Evolutionary conservation across 1,284 basidiomycete genomes (phyloP).

Genomic region (Malassezia equina): DNA sequence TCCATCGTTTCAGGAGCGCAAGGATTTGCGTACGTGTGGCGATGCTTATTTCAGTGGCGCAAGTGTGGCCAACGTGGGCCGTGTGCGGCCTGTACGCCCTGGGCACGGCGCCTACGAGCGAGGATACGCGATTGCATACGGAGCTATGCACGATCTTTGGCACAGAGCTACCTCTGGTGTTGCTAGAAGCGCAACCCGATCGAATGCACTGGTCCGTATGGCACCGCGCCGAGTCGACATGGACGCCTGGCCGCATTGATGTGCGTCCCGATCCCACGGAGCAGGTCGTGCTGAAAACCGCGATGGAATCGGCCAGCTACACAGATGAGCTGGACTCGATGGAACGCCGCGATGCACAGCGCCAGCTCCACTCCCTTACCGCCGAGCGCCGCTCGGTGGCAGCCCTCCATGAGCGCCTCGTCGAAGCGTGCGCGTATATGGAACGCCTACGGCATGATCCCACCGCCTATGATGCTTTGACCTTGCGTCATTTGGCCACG

Average conservation of each 20-base stretch:
- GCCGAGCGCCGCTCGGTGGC: constrained; percentile 84
- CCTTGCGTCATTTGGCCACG: constrained; percentile 70
- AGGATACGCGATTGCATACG: neutral
- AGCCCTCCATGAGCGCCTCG: constrained; percentile 81
- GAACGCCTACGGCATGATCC: constrained; percentile 1
- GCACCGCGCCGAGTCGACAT: neutral
- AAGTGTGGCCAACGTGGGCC: constrained; percentile 9
- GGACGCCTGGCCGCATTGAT: neutral
- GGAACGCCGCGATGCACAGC: neutral
- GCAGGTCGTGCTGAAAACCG: constrained; percentile 9
- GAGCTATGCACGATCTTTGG: neutral
- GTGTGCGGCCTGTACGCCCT: constrained; percentile 12
- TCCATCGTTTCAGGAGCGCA: neutral
- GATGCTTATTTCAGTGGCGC: constrained; percentile 3
- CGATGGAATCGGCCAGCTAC: constrained; percentile 43
- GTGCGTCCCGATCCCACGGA: constrained; percentile 48
- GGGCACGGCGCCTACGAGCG: neutral
- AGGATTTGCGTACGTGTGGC: constrained; percentile 2
- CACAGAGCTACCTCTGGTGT: neutral
- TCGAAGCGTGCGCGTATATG: constrained; percentile 65
- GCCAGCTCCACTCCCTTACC: constrained; percentile 73
- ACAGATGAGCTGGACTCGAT: neutral
- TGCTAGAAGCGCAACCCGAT: neutral
- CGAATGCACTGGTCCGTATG: neutral
- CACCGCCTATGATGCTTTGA: constrained; percentile 52